These are phyloP conservation scores for Aureobasidium sp. DNA, from an alignment of 2,329 filamentous ascomycete genomes.

Conservation along the genomic window DNA sequence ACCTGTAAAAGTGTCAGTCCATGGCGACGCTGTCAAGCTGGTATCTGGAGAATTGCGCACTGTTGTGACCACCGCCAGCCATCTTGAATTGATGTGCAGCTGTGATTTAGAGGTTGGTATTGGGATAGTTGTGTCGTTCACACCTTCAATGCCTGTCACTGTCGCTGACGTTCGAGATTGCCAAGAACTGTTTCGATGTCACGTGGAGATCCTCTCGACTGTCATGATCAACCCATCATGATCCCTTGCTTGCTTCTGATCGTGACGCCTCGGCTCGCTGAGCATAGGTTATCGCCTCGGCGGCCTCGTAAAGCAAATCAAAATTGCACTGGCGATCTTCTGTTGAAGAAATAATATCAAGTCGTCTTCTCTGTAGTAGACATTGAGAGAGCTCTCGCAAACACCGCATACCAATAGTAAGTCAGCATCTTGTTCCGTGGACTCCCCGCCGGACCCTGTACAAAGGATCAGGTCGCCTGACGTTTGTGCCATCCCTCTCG, in stretches of 20 bases:
- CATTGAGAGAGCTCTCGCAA: background rate
- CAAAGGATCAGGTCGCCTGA: background rate
- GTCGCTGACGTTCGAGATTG: conserved; percentile 3
- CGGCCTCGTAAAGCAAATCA: background rate
- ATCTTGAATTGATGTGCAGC: conserved; percentile 21
- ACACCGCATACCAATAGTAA: background rate
- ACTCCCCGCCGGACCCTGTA: background rate
- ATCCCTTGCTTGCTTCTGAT: background rate
- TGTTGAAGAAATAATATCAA: background rate
- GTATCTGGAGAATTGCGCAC: conserved; percentile 20
- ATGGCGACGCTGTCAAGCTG: background rate
- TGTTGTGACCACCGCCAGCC: conserved; percentile 29
- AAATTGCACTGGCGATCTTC: background rate
- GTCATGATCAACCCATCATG: background rate
- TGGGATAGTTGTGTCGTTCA: background rate
- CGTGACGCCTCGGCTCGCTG: background rate
- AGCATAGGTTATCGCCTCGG: background rate
- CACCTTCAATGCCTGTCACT: background rate
- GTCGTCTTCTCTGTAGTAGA: background rate
- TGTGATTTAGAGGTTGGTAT: conserved; percentile 1
- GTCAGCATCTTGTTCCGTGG: background rate
- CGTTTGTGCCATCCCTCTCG: background rate
- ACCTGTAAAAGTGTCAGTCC: conserved; percentile 30
- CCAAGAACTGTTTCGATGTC: background rate
- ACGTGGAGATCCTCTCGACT: background rate